Conservation (phyloP, 441 rosid genomes). For the Erysimum cheiri region DNA sequence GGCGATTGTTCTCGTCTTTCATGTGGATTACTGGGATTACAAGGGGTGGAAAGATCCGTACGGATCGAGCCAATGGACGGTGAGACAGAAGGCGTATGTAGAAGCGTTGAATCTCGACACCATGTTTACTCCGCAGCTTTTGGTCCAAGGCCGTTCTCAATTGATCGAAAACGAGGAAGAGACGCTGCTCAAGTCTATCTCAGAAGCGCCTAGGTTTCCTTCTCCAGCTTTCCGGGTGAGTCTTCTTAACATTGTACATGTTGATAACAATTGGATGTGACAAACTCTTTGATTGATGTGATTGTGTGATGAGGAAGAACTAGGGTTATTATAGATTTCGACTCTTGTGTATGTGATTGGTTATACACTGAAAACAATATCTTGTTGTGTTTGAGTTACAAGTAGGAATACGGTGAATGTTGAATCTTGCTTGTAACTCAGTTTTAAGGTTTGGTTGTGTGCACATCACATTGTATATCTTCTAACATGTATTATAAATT, state of each 20-base stretch:
- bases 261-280: not conserved
- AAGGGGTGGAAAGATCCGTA: conserved; percentile 95
- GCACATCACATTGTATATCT: not conserved
- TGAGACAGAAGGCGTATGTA: conserved; percentile 84
- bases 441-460: not conserved
- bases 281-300: not conserved
- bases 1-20: conserved; percentile 68
- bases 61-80: conserved; percentile 80
- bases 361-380: not conserved
- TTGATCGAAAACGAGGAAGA: conserved; percentile 72
- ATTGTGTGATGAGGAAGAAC: not conserved
- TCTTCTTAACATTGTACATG: not conserved
- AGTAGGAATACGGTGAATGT: conserved; percentile 2
- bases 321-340: not conserved
- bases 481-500: not conserved
- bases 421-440: conserved; percentile 9
- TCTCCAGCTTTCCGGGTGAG: conserved; percentile 67
- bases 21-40: conserved; percentile 93
- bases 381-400: not conserved
- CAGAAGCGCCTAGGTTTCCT: conserved; percentile 68
- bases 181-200: conserved; percentile 57
- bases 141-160: conserved; percentile 71
- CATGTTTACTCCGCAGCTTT: conserved; percentile 84
- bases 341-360: conserved; percentile 6
- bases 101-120: conserved; percentile 82